These are phyloP conservation scores for Medicago arabica DNA, from an alignment of 306 rosid genomes.

Conservation along the genomic window DNA sequence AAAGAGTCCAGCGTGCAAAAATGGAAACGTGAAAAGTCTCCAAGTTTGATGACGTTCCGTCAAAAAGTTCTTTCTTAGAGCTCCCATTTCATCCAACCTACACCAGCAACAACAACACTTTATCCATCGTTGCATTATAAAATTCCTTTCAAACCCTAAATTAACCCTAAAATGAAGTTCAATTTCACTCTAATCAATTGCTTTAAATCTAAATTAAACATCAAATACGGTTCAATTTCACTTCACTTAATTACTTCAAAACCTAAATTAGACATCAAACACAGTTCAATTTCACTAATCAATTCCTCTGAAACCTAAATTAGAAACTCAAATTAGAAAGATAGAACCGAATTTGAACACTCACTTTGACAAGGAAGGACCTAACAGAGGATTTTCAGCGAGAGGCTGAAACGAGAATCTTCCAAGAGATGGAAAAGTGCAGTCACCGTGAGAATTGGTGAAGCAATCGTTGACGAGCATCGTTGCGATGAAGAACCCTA, in stretches of 20 bases:
- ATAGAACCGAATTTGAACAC: conserved; percentile 7
- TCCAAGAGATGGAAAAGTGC: conserved; percentile 65
- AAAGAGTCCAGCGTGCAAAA: conserved; percentile 80
- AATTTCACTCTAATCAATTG: background rate
- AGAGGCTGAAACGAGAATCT: conserved; percentile 88
- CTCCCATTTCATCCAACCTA: conserved; percentile 93
- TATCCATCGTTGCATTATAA: background rate
- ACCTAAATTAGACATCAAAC: conserved; percentile 3
- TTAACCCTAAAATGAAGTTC: background rate
- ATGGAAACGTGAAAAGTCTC: conserved; percentile 88
- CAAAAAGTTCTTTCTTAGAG: conserved; percentile 59
- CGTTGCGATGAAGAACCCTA: conserved; percentile 70
- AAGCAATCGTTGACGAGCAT: conserved; percentile 86
- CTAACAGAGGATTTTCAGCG: conserved; percentile 82
- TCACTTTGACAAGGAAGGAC: conserved; percentile 92
- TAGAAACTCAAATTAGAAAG: background rate
- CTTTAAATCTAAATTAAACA: background rate
- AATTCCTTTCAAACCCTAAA: conserved; percentile 10
- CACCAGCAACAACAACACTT: conserved; percentile 19
- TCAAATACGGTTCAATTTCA: background rate
- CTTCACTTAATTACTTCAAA: background rate
- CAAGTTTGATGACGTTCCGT: conserved; percentile 65
- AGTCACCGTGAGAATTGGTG: conserved; percentile 73
- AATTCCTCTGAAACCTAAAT: conserved; percentile 1
- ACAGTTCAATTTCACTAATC: background rate